Conservation (phyloP, 2,329 filamentous ascomycete genomes). For the Gyromitra esculenta region DNA sequence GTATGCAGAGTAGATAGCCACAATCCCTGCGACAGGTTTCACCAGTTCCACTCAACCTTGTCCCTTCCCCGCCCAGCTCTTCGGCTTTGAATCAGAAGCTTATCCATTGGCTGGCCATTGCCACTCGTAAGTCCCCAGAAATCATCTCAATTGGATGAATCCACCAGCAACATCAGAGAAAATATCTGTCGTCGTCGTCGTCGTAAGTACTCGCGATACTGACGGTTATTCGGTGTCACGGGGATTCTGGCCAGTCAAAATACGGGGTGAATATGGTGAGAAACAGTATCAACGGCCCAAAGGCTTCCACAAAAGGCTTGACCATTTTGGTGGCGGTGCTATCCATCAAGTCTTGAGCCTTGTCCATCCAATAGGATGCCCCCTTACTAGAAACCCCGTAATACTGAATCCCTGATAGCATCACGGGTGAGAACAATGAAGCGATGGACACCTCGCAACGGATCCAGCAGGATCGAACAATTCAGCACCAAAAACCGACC, state of each 20-base stretch:
- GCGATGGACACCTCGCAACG: not conserved
- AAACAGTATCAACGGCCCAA: too few relatives aligned
- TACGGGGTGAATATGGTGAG: too few relatives aligned
- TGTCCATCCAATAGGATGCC: too few relatives aligned
- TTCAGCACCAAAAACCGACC: too few relatives aligned
- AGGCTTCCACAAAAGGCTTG: too few relatives aligned
- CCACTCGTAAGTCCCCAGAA: not conserved
- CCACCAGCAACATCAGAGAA: not conserved
- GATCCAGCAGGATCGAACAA: not conserved
- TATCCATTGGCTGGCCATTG: slow-evolving; percentile 28
- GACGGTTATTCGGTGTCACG: too few relatives aligned
- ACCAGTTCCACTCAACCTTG: not conserved
- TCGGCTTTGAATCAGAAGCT: slow-evolving; percentile 32
- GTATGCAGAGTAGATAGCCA: too few relatives aligned
- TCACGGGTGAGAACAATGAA: not conserved
- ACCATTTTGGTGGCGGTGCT: too few relatives aligned
- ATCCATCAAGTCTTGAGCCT: too few relatives aligned
- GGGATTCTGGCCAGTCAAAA: too few relatives aligned
- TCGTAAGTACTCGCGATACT: not conserved
- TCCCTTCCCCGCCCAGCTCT: not conserved
- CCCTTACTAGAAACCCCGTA: too few relatives aligned
- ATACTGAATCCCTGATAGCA: too few relatives aligned
- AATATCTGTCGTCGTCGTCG: not conserved
- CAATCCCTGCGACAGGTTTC: not conserved
- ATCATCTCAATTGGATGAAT: not conserved